These are phyloP conservation scores for Xylaria sp. DNA, from an alignment of 2,329 filamentous ascomycete species.

Conservation along the genomic window DNA sequence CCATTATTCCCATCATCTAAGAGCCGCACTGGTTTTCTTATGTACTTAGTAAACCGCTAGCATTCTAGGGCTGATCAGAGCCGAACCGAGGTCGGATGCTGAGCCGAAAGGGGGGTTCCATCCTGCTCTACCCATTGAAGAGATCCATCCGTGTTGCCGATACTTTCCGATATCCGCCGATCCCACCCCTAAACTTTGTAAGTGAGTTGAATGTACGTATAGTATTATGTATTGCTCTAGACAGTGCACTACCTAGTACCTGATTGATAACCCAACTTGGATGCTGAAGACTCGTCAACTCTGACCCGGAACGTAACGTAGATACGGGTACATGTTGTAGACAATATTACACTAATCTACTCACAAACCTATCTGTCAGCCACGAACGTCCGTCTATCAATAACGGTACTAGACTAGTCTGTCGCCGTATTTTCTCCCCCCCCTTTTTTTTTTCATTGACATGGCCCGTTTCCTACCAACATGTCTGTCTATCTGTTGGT, in stretches of 20 bases:
- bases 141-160: slow-evolving; percentile 24
- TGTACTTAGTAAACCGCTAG: neutral
- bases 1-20: neutral
- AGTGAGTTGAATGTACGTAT: neutral
- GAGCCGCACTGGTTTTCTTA: neutral
- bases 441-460: neutral
- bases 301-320: neutral
- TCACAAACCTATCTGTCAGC: slow-evolving; percentile 22
- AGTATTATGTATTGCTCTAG: neutral
- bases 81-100: slow-evolving; percentile 38
- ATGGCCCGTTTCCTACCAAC: slow-evolving; percentile 5
- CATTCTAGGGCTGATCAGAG: neutral
- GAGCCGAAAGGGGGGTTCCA: neutral
- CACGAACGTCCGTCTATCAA: slow-evolving; percentile 9
- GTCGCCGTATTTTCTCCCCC: slow-evolving; percentile 3
- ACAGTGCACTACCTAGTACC: neutral
- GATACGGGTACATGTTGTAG: slow-evolving; percentile 4
- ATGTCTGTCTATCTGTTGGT: slow-evolving; percentile 6
- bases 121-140: neutral
- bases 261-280: neutral
- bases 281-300: slow-evolving; percentile 1
- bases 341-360: slow-evolving; percentile 26
- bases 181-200: neutral
- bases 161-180: slow-evolving; percentile 32
- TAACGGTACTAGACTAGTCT: neutral